Percentiles rank a stretch among this genome's conserved stretches.
phyloP scores from a whole-genome alignment of 225 moss, liverwort and hornwort genomes.

The Climacium dendroides region DNA sequence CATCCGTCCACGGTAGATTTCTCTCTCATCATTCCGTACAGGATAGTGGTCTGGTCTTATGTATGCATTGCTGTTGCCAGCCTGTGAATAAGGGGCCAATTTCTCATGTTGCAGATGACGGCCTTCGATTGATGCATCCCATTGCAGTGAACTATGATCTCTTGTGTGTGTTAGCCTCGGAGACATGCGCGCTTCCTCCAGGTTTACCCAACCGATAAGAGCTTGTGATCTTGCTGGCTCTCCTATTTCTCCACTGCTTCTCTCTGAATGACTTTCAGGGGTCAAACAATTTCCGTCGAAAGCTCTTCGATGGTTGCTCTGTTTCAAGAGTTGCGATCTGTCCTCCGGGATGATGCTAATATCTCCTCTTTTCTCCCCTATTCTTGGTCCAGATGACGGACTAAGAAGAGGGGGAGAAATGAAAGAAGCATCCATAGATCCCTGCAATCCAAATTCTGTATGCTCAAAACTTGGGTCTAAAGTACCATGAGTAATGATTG shows the following conservation, averaged over 20 bases:
- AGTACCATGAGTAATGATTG: not conserved
- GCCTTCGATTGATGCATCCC: not conserved
- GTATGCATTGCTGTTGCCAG: slow-evolving; percentile 30
- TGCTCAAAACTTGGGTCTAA: not conserved
- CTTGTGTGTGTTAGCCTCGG: not conserved
- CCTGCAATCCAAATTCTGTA: not conserved
- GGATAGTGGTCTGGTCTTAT: slow-evolving; percentile 12
- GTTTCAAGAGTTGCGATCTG: not conserved
- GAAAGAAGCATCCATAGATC: slow-evolving; percentile 3
- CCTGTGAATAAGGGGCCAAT: slow-evolving; percentile 6
- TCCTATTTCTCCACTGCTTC: not conserved
- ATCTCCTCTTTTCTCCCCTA: not conserved
- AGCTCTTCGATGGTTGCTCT: not conserved
- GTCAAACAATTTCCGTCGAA: not conserved
- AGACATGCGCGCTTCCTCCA: not conserved
- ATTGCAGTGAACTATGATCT: not conserved
- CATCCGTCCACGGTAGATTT: slow-evolving; percentile 31
- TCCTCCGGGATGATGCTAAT: not conserved
- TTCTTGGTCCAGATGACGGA: not conserved
- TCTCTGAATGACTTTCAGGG: not conserved
- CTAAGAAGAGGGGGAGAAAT: not conserved
- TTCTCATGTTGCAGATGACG: slow-evolving; percentile 3
- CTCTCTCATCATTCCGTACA: slow-evolving; percentile 21
- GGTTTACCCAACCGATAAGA: not conserved
- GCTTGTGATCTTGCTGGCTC: not conserved